Evolutionary conservation across 2,329 filamentous ascomycete species (phyloP).

Genomic region (Chrysosporium keratinophilum): DNA sequence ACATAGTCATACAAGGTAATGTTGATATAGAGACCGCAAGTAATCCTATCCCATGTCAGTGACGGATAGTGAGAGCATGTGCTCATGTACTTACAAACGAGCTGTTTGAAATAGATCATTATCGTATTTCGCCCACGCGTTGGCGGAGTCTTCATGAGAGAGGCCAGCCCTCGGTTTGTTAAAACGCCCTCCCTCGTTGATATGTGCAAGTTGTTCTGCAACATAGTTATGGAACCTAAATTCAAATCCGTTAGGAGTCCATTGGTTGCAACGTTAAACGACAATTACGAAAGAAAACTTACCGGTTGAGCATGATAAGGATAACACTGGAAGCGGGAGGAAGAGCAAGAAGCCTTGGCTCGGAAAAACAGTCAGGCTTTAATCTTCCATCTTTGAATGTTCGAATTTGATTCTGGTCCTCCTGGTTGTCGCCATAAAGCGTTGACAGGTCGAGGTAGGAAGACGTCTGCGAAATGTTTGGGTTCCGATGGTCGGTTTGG

Average conservation of each 20-base stretch:
- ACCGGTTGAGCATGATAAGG: conserved; percentile 32
- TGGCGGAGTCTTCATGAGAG: conserved; percentile 21
- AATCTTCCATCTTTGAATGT: conserved; percentile 31
- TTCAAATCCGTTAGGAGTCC: background rate
- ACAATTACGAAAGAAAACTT: conserved; percentile 52
- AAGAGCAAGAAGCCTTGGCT: conserved; percentile 25
- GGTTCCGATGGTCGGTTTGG: conserved; percentile 29
- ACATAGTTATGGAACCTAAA: conserved; percentile 32
- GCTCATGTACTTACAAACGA: conserved; percentile 19
- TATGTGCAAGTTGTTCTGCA: conserved; percentile 28
- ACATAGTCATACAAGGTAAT: conserved; percentile 30
- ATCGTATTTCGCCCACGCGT: conserved; percentile 30
- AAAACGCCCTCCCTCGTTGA: conserved; percentile 37
- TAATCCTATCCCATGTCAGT: conserved; percentile 19
- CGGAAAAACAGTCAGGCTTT: conserved; percentile 32
- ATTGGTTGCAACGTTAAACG: conserved; percentile 8
- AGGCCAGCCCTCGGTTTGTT: conserved; percentile 16
- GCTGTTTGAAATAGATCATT: conserved; percentile 30
- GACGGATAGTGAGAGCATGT: background rate
- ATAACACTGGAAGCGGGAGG: conserved; percentile 29
- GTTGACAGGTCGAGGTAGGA: conserved; percentile 42
- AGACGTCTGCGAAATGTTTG: conserved; percentile 31
- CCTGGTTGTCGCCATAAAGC: conserved; percentile 33
- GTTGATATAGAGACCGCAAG: conserved; percentile 27
- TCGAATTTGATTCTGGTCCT: conserved; percentile 29